Evolutionary conservation across 768 basidiomycete genomes (phyloP).

Genomic region (Suillus placidus): DNA sequence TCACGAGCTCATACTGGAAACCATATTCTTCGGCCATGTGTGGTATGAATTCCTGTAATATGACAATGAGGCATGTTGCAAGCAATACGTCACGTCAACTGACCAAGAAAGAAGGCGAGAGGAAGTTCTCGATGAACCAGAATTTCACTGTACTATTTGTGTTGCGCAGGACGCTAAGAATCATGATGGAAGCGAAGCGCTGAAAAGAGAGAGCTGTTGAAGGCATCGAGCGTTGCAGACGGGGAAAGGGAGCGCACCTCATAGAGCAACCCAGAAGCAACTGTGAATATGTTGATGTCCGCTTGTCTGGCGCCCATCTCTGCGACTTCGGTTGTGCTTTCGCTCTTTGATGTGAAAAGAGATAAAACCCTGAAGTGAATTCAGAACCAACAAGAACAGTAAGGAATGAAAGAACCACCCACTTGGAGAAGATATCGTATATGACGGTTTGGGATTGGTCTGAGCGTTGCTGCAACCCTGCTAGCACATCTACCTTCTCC

Average conservation of each 20-base stretch:
- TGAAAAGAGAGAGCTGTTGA: conserved; percentile 33
- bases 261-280: conserved; percentile 94
- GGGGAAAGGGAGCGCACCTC: conserved; percentile 59
- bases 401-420: conserved; percentile 26
- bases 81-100: conserved; percentile 25
- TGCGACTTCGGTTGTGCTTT: conserved; percentile 25
- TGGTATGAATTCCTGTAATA: conserved; percentile 84
- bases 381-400: conserved; percentile 13
- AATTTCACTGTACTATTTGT: conserved; percentile 96
- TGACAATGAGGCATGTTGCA: not conserved
- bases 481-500: conserved; percentile 82
- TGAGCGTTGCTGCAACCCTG: conserved; percentile 39
- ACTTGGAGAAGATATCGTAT: conserved; percentile 56
- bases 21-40: conserved; percentile 88
- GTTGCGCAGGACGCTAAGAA: conserved; percentile 91
- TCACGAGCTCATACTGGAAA: conserved; percentile 96
- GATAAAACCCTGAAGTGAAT: conserved; percentile 45
- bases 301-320: conserved; percentile 55
- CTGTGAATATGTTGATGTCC: conserved; percentile 98
- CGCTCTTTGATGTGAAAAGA: conserved; percentile 39
- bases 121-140: conserved; percentile 99
- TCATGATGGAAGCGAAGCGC: conserved; percentile 99
- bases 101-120: conserved; percentile 95
- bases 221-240: not conserved
- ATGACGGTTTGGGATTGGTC: conserved; percentile 44